Evolutionary conservation across 2,329 filamentous ascomycete species (phyloP).

Genomic region (Ceratocystis lukuohia): DNA sequence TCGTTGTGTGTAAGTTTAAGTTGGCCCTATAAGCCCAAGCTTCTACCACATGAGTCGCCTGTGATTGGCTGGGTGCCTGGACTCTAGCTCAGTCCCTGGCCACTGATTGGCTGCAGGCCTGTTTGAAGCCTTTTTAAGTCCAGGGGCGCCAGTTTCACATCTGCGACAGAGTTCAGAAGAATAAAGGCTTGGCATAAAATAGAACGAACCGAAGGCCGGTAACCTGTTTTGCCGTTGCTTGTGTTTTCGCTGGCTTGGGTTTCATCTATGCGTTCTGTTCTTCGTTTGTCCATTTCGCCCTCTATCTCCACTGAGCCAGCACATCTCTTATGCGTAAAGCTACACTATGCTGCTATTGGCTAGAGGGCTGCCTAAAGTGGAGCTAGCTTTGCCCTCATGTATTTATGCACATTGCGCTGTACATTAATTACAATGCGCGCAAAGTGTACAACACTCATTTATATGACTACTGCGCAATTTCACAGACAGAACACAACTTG

Average conservation of each 20-base stretch:
- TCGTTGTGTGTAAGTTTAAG: neutral
- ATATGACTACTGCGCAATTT: neutral
- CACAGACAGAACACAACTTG: neutral
- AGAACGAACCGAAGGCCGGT: neutral
- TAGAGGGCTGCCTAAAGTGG: neutral
- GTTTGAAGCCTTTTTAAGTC: neutral
- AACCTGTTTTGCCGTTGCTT: neutral
- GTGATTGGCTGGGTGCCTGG: neutral
- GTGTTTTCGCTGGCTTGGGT: neutral
- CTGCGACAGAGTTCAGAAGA: constrained; percentile 16
- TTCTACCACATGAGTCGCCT: neutral
- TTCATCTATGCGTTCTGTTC: neutral
- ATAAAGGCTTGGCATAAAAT: neutral
- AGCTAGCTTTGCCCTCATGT: neutral
- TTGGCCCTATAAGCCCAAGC: neutral
- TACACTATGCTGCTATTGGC: neutral
- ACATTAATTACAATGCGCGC: neutral
- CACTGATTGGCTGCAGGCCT: neutral
- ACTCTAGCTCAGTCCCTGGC: neutral
- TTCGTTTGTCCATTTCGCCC: neutral
- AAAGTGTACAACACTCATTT: neutral
- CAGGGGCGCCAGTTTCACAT: constrained; percentile 20
- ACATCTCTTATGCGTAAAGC: neutral
- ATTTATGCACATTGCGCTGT: neutral
- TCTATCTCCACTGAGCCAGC: neutral